Evolutionary conservation across 2,329 filamentous ascomycete genomes (phyloP), one percentile per base, ranked within the genome.

Genomic region (Microcera coccophila): DNA sequence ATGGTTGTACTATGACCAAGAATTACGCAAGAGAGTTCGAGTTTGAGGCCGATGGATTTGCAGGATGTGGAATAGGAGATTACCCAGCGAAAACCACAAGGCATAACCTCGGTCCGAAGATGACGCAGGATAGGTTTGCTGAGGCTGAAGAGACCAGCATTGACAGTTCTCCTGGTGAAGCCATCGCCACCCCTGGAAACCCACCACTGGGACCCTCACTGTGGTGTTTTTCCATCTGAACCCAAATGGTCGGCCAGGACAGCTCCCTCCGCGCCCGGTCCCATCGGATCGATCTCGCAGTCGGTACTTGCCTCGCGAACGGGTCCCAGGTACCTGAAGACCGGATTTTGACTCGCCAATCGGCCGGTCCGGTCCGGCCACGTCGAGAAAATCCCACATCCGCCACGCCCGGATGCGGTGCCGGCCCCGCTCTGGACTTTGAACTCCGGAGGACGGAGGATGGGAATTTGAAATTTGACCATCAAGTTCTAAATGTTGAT

Each of bases 371-470:
- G 40, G 40, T 44, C 44, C 40, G 44, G 37, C 36, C 22, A 44
- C 45, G 39, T 34, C 15, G 32, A 21, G 36, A 28, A 35, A 18
- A 32, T 36, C 36, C 41, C 44, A 31, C 37, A 52, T 40, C 49
- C 45, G 48, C 48, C 47, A 48, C 40, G 51, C 55, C 55, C 55
- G 55, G 49, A 56, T 41, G n/a, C 19, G 42, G 14, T 45, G 44
- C 55, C 55, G 55, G 55, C 37, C 53, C 55, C 55, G 37, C 46
- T 38, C 34, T 41, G 29, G 29, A 17, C 29, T 14, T 26, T 14
- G 29, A 17, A n/a, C n/a, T 8, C 29, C 29, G 29, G 29, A 32
- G 29, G 8, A 32, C 29, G 29, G 29, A 32, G 29, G 29, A 9
- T 14, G 15, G n/a, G n/a, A n/a, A n/a, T n/a, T n/a, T n/a, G n/a